phyloP scores from a whole-genome alignment of 116 monocot genomes.

The Phalaenopsis hybrid region DNA sequence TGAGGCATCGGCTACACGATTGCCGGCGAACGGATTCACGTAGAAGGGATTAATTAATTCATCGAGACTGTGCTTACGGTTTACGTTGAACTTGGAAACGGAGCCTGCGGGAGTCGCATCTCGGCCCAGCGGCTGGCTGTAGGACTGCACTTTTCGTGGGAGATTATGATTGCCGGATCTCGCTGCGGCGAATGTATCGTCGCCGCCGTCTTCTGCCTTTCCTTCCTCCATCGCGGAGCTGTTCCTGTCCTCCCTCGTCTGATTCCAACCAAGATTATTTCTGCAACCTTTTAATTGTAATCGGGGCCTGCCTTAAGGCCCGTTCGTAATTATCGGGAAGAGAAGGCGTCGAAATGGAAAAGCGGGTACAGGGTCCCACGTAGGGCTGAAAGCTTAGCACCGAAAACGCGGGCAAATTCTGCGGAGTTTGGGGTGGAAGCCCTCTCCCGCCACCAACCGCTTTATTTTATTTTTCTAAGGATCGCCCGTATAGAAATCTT shows the following conservation, averaged over 20 bases:
- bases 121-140: slow-evolving; percentile 36
- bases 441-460: no score
- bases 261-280: no score
- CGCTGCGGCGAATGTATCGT: background rate
- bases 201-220: slow-evolving; percentile 11
- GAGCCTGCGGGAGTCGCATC: slow-evolving; percentile 9
- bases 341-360: no score
- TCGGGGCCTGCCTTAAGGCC: no score
- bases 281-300: no score
- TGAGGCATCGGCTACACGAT: background rate
- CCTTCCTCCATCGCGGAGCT: slow-evolving; percentile 5
- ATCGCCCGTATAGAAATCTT: no score
- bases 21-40: slow-evolving; percentile 1
- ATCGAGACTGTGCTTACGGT: slow-evolving; percentile 46
- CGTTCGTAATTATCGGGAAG: no score
- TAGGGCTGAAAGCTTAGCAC: no score
- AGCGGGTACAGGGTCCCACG: no score
- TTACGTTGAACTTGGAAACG: background rate
- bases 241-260: background rate
- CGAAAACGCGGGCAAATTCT: no score
- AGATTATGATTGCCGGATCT: background rate
- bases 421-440: no score
- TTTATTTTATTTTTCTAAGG: no score
- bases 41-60: slow-evolving; percentile 15
- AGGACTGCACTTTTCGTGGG: slow-evolving; percentile 25